A percentile compares a stretch with the other conserved stretches of the same genome.
These are phyloP conservation scores for Pyrenochaeta sp. DNA, from an alignment of 2,329 filamentous ascomycete genomes.

Conservation along the genomic window DNA sequence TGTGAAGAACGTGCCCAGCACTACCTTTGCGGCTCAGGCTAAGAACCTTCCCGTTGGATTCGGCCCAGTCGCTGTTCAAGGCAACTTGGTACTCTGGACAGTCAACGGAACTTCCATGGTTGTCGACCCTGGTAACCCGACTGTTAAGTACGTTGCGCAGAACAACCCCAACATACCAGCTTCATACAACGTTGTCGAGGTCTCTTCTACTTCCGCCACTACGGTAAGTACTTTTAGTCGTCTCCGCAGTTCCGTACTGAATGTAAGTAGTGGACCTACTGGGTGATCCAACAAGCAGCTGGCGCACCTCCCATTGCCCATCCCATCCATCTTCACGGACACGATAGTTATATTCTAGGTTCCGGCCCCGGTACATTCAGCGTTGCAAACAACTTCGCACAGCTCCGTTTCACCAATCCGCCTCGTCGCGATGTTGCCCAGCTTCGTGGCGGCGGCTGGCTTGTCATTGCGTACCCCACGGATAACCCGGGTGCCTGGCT, in stretches of 20 bases:
- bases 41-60: conserved; percentile 38
- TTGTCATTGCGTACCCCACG: conserved; percentile 59
- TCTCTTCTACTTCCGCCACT: conserved; percentile 36
- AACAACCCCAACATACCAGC: conserved; percentile 50
- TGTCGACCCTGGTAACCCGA: conserved; percentile 59
- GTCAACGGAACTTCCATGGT: conserved; percentile 56
- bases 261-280: conserved; percentile 50
- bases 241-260: neutral
- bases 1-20: conserved; percentile 42
- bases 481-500: conserved; percentile 58
- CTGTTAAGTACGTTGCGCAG: conserved; percentile 53
- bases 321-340: conserved; percentile 41
- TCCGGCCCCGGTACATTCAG: conserved; percentile 42
- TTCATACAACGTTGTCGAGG: conserved; percentile 52
- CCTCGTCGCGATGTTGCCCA: conserved; percentile 44
- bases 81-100: conserved; percentile 41
- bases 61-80: conserved; percentile 35
- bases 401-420: conserved; percentile 45
- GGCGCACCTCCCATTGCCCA: conserved; percentile 46
- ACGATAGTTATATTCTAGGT: conserved; percentile 34
- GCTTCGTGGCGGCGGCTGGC: conserved; percentile 46
- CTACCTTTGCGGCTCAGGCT: conserved; percentile 31
- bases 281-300: conserved; percentile 55
- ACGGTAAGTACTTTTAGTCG: neutral
- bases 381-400: conserved; percentile 14